Evolutionary conservation across 768 basidiomycete species (phyloP).

Genomic region (Butyriboletus loyo): DNA sequence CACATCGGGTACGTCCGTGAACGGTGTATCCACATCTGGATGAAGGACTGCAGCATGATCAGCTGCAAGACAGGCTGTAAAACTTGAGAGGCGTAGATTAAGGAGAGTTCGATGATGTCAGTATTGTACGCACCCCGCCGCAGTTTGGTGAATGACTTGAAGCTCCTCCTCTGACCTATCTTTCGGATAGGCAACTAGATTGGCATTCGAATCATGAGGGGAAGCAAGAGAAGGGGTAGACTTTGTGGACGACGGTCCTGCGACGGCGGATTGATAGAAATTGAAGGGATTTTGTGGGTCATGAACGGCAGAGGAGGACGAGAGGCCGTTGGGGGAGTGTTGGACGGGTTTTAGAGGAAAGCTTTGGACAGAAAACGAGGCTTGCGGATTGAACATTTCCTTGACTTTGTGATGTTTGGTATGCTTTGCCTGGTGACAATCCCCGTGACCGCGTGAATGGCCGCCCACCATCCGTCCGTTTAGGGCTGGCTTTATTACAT

Average conservation of each 20-base stretch:
- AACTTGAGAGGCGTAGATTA: constrained; percentile 37
- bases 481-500: constrained; percentile 30
- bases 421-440: constrained; percentile 35
- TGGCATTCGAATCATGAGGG: constrained; percentile 26
- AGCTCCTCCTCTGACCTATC: constrained; percentile 51
- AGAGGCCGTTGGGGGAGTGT: neutral
- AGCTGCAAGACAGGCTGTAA: constrained; percentile 51
- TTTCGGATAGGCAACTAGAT: constrained; percentile 25
- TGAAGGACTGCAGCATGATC: constrained; percentile 62
- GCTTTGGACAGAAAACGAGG: constrained; percentile 29
- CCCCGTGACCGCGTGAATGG: constrained; percentile 38
- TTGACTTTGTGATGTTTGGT: constrained; percentile 37
- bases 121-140: constrained; percentile 44
- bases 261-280: constrained; percentile 7
- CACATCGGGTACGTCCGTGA: constrained; percentile 57
- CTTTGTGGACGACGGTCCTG: constrained; percentile 29
- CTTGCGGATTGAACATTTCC: constrained; percentile 32
- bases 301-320: constrained; percentile 2
- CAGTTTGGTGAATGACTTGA: constrained; percentile 43
- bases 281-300: constrained; percentile 3
- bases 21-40: constrained; percentile 71
- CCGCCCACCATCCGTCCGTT: constrained; percentile 15
- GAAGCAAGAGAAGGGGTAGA: constrained; percentile 2
- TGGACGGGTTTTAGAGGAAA: constrained; percentile 21
- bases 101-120: constrained; percentile 6